Percentiles rank a stretch among this genome's conserved stretches.
Conservation (phyloP, 208 protist species). For the Wallacemonas sp. region DNA sequence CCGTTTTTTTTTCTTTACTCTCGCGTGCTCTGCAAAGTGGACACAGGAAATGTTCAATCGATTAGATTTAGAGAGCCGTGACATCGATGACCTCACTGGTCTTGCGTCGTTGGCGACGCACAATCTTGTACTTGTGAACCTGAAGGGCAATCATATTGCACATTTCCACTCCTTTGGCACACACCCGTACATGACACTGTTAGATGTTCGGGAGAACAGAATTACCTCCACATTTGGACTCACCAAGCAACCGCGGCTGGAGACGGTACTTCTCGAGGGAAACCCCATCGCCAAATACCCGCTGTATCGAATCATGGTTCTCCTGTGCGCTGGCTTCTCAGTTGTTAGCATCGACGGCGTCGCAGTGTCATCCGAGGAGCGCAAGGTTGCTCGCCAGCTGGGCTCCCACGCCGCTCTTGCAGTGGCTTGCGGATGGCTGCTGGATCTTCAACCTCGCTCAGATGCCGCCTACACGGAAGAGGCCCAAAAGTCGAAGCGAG, state of each 20-base stretch:
- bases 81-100: slow-evolving; percentile 52
- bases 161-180: slow-evolving; percentile 77
- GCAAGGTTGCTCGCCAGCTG: slow-evolving; percentile 33
- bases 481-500: slow-evolving; percentile 41
- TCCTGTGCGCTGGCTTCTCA: slow-evolving; percentile 68
- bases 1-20: too few relatives aligned
- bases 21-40: not conserved
- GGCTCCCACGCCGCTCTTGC: slow-evolving; percentile 57
- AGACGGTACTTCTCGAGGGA: slow-evolving; percentile 49
- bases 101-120: slow-evolving; percentile 30
- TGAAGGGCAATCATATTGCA: slow-evolving; percentile 51
- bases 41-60: slow-evolving; percentile 24
- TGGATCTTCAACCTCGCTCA: slow-evolving; percentile 44
- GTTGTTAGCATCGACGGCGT: slow-evolving; percentile 57
- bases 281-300: slow-evolving; percentile 71
- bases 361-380: slow-evolving; percentile 49
- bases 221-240: slow-evolving; percentile 68
- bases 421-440: slow-evolving; percentile 78
- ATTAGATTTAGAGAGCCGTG: slow-evolving; percentile 41
- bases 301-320: slow-evolving; percentile 76
- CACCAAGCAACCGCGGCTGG: slow-evolving; percentile 59
- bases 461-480: slow-evolving; percentile 45
- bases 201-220: slow-evolving; percentile 55
- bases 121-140: slow-evolving; percentile 68
- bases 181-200: slow-evolving; percentile 60